phyloP scores from a whole-genome alignment of 345 rosid species.

The Citropsis articulata region DNA sequence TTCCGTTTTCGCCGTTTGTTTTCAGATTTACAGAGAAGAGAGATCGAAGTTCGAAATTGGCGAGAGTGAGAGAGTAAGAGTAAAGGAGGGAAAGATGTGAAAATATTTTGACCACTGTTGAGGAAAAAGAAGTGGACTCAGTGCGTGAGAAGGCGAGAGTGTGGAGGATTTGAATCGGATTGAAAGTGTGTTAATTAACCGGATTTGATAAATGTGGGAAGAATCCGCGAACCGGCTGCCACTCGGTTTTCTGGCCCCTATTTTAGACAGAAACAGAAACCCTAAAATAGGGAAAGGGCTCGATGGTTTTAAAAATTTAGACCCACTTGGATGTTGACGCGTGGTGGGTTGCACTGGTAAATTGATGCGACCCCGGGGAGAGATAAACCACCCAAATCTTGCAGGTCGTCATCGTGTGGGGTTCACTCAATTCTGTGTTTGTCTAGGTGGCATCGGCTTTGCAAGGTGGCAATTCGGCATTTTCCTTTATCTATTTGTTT shows the following conservation, averaged over 20 bases:
- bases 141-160: not conserved
- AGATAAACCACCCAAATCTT: not conserved
- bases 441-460: constrained; percentile 1
- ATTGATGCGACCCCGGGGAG: not conserved
- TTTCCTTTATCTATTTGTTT: not conserved
- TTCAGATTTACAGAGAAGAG: not conserved
- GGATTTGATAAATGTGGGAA: constrained; percentile 38
- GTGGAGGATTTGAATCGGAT: constrained; percentile 26
- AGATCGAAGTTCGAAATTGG: not conserved
- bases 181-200: constrained; percentile 20
- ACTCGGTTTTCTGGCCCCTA: constrained; percentile 5
- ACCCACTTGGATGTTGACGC: constrained; percentile 4
- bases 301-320: not conserved
- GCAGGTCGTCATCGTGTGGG: not conserved
- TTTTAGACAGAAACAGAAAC: not conserved
- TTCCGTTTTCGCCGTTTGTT: not conserved
- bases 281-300: not conserved
- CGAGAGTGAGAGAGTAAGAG: constrained; percentile 15
- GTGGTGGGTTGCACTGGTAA: not conserved
- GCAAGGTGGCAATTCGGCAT: not conserved
- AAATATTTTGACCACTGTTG: constrained; percentile 32
- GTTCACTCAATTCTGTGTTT: not conserved
- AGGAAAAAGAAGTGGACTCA: constrained; percentile 6
- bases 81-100: constrained; percentile 23
- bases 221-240: constrained; percentile 29